These are phyloP conservation scores for Tylopilus felleus DNA, from an alignment of 768 basidiomycete genomes.

Conservation along the genomic window DNA sequence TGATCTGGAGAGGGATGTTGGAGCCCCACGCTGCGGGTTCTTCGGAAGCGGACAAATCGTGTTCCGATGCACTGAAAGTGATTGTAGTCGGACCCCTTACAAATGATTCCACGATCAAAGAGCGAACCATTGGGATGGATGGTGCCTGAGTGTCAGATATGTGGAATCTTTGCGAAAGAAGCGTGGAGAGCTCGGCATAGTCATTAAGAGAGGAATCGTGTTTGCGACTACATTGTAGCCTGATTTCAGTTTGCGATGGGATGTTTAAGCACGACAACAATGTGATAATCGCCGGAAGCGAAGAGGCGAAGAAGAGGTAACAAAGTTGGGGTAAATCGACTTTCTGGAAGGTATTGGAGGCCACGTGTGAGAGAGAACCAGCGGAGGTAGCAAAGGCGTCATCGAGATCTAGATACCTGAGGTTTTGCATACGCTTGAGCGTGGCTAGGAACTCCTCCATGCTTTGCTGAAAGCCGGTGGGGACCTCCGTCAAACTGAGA, in stretches of 20 bases:
- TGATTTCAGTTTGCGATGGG: not conserved
- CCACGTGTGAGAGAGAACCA: not conserved
- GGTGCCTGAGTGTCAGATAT: not conserved
- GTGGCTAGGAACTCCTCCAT: slow-evolving; percentile 30
- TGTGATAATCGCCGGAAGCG: slow-evolving; percentile 2
- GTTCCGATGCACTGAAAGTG: not conserved
- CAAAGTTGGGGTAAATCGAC: slow-evolving; percentile 5
- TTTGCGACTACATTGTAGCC: not conserved
- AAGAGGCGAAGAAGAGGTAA: slow-evolving; percentile 2
- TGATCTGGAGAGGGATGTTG: not conserved
- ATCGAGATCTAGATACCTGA: slow-evolving; percentile 24
- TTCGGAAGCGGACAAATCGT: not conserved
- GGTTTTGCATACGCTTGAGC: slow-evolving; percentile 33
- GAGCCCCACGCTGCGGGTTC: not conserved
- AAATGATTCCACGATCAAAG: not conserved
- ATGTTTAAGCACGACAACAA: slow-evolving; percentile 8
- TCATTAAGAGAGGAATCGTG: not conserved
- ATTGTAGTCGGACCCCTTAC: not conserved
- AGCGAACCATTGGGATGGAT: not conserved
- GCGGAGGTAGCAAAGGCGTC: slow-evolving; percentile 22
- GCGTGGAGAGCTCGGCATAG: not conserved
- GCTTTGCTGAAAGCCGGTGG: slow-evolving; percentile 22
- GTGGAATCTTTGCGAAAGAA: not conserved
- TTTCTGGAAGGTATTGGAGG: not conserved
- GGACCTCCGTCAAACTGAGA: slow-evolving; percentile 31